Evolutionary conservation across 768 basidiomycete species (phyloP).

Genomic region (Pulveroboletus sp.): DNA sequence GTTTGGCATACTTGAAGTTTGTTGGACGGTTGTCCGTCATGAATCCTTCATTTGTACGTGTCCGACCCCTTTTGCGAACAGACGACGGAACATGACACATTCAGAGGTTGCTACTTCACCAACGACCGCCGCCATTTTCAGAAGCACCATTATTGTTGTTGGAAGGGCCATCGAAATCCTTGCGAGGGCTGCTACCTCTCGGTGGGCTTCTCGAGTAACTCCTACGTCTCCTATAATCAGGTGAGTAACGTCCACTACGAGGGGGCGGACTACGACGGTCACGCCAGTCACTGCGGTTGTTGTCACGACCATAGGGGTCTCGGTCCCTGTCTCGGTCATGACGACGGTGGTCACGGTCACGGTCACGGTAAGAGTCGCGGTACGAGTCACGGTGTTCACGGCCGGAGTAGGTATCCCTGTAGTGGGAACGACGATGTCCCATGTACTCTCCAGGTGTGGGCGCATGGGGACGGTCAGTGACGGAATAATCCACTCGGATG

Average conservation of each 20-base stretch:
- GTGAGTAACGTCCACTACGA: slow-evolving; percentile 66
- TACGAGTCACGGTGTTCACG: slow-evolving; percentile 46
- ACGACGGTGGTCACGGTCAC: slow-evolving; percentile 41
- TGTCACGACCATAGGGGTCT: slow-evolving; percentile 67
- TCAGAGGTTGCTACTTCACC: slow-evolving; percentile 45
- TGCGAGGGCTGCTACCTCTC: slow-evolving; percentile 57
- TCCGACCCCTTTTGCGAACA: slow-evolving; percentile 40
- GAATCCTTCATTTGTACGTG: slow-evolving; percentile 41
- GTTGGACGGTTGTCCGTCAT: slow-evolving; percentile 36
- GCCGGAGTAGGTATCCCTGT: slow-evolving; percentile 41
- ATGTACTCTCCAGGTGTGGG: slow-evolving; percentile 98
- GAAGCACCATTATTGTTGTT: slow-evolving; percentile 37
- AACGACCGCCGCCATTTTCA: slow-evolving; percentile 47
- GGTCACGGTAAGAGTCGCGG: slow-evolving; percentile 44
- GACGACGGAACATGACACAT: slow-evolving; percentile 26
- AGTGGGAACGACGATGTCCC: slow-evolving; percentile 69
- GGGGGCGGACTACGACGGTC: slow-evolving; percentile 76
- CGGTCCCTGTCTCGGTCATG: slow-evolving; percentile 47
- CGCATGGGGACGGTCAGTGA: slow-evolving; percentile 89
- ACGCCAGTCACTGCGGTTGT: slow-evolving; percentile 71
- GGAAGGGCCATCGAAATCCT: slow-evolving; percentile 46
- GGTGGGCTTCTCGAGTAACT: slow-evolving; percentile 82
- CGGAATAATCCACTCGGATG: slow-evolving; percentile 95
- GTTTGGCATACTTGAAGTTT: slow-evolving; percentile 46
- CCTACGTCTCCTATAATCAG: slow-evolving; percentile 69